Conservation (phyloP, 2,329 filamentous ascomycete species). For the Zopfia rhizophila region DNA sequence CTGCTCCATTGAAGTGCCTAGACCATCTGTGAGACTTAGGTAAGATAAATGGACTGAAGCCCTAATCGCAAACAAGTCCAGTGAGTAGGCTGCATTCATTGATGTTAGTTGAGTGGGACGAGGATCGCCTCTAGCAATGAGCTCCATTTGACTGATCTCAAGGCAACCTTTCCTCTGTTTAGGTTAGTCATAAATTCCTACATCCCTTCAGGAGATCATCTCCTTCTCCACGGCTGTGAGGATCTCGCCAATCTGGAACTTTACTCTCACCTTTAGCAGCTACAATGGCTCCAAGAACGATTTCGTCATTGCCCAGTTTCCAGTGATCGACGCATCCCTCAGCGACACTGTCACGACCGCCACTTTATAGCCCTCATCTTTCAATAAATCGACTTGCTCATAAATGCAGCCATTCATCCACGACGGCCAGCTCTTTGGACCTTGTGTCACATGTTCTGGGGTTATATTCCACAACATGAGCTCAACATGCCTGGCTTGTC, state of each 20-base stretch:
- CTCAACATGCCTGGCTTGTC: conserved; percentile 6
- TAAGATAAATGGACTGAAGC: no score
- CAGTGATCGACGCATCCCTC: conserved; percentile 12
- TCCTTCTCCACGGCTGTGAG: conserved; percentile 9
- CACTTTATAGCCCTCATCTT: conserved; percentile 17
- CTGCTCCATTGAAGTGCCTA: no score
- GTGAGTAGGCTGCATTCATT: no score
- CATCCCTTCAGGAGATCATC: neutral
- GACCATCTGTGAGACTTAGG: no score
- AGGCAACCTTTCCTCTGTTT: no score
- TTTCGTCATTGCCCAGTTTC: conserved; percentile 17
- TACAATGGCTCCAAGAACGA: conserved; percentile 19
- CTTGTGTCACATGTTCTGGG: neutral
- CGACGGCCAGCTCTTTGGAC: conserved; percentile 4
- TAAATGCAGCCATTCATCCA: conserved; percentile 19
- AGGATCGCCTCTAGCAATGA: no score
- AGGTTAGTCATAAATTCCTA: no score
- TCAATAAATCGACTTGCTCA: conserved; percentile 17
- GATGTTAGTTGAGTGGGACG: no score
- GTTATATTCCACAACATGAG: conserved; percentile 8
- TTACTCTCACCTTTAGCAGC: conserved; percentile 11
- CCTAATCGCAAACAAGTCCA: no score
- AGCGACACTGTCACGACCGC: conserved; percentile 11
- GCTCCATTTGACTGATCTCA: no score
- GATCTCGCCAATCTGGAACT: conserved; percentile 22